Evolutionary conservation across 305 asterid species (phyloP).

Genomic region (Stenogyne calaminthoides): DNA sequence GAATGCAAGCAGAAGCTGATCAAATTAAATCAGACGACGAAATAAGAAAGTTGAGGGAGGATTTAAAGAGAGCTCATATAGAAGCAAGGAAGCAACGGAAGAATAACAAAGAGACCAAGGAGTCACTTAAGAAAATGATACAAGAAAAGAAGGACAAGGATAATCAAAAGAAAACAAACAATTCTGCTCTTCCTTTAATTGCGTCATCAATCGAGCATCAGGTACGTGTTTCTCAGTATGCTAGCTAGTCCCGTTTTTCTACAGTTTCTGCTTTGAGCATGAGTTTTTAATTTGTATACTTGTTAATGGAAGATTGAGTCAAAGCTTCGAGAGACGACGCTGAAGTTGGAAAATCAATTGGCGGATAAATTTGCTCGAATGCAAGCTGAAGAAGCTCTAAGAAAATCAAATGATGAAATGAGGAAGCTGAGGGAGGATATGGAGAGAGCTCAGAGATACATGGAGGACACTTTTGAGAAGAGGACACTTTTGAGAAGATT

Average conservation of each 20-base stretch:
- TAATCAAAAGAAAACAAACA: too few species aligned
- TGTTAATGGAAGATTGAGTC: background rate
- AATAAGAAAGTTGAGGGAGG: background rate
- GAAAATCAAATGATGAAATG: too few species aligned
- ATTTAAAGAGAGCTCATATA: background rate
- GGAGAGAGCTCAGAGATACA: background rate
- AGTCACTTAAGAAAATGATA: background rate
- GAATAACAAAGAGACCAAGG: background rate
- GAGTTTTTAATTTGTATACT: background rate
- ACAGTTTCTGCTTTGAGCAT: background rate
- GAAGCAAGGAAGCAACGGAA: background rate
- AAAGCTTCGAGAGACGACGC: conserved; percentile 49
- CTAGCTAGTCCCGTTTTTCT: background rate
- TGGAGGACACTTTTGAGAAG: too few species aligned
- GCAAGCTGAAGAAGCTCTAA: too few species aligned
- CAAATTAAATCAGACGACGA: background rate
- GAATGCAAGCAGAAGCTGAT: background rate
- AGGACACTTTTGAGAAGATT: too few species aligned
- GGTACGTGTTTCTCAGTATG: background rate
- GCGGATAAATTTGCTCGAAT: too few species aligned
- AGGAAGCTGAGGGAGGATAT: background rate
- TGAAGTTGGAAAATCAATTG: too few species aligned
- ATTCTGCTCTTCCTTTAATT: background rate
- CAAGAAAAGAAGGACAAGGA: background rate
- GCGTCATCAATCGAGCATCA: background rate